A percentile compares a stretch with the other conserved stretches of the same genome.
Conservation (phyloP, 768 basidiomycete genomes). For the Gloeopeniophorella convolvens region DNA sequence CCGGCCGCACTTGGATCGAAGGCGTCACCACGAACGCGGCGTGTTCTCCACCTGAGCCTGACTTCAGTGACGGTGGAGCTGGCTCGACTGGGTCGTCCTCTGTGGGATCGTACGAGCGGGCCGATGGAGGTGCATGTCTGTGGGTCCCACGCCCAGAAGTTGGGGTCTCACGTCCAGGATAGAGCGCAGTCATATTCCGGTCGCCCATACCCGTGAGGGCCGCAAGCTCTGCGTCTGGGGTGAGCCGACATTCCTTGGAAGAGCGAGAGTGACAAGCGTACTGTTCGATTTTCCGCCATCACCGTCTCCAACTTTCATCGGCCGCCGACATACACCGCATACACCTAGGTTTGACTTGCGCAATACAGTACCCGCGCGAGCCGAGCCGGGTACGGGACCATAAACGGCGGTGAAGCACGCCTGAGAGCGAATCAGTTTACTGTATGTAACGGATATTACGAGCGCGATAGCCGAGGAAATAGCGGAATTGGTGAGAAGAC, state of each 20-base stretch:
- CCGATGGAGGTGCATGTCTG: slow-evolving; percentile 18
- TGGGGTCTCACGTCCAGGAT: slow-evolving; percentile 64
- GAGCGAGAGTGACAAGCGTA: slow-evolving; percentile 34
- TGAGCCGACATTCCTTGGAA: slow-evolving; percentile 8
- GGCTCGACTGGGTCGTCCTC: slow-evolving; percentile 84
- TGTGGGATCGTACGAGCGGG: slow-evolving; percentile 47
- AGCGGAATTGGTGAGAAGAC: background rate
- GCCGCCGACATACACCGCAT: slow-evolving; percentile 93
- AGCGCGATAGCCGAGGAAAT: background rate
- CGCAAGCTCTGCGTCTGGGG: slow-evolving; percentile 68
- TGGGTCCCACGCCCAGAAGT: slow-evolving; percentile 31
- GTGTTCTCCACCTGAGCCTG: slow-evolving; percentile 31
- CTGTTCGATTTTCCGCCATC: slow-evolving; percentile 86
- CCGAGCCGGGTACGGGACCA: slow-evolving; percentile 68
- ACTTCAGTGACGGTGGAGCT: slow-evolving; percentile 39
- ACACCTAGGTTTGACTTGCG: slow-evolving; percentile 83
- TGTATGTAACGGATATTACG: background rate
- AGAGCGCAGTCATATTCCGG: slow-evolving; percentile 46
- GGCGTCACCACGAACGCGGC: slow-evolving; percentile 80
- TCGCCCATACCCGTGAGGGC: slow-evolving; percentile 87
- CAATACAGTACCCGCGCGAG: slow-evolving; percentile 43
- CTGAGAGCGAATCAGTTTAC: slow-evolving; percentile 33
- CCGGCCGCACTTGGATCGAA: slow-evolving; percentile 88
- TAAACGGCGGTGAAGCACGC: slow-evolving; percentile 98
- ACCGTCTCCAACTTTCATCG: slow-evolving; percentile 92